phyloP scores from a whole-genome alignment of 2,329 filamentous ascomycete species.

The Chrysoporthe cubensis region DNA sequence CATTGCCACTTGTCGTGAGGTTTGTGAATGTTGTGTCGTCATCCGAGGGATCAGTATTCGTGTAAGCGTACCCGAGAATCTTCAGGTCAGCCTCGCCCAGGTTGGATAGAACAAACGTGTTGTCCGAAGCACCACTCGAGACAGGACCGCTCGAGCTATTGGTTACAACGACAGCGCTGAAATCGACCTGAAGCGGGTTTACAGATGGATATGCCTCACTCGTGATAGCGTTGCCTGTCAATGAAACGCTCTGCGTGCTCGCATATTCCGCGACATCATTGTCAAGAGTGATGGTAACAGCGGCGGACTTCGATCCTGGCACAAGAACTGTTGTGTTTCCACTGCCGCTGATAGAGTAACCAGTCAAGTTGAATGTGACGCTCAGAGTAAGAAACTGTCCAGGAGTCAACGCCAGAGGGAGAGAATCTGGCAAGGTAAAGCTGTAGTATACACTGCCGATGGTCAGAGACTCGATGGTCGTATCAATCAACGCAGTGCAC shows the following conservation, averaged over 20 bases:
- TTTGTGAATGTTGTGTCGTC: slow-evolving; percentile 7
- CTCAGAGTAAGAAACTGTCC: slow-evolving; percentile 3
- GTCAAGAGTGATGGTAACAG: slow-evolving; percentile 9
- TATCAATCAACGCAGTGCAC: slow-evolving; percentile 35
- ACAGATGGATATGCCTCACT: slow-evolving; percentile 41
- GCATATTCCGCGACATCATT: slow-evolving; percentile 39
- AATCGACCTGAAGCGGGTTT: slow-evolving; percentile 43
- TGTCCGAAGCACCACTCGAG: slow-evolving; percentile 8
- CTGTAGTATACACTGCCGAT: slow-evolving; percentile 12
- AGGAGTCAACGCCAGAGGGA: neutral
- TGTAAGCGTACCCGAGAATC: slow-evolving; percentile 11
- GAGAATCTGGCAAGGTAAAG: neutral
- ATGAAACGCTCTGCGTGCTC: slow-evolving; percentile 41
- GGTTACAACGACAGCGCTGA: slow-evolving; percentile 42
- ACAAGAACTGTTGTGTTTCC: neutral
- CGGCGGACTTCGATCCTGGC: slow-evolving; percentile 11
- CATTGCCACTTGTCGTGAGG: slow-evolving; percentile 1
- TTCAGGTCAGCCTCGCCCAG: slow-evolving; percentile 6
- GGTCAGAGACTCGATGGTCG: slow-evolving; percentile 1
- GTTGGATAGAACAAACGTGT: slow-evolving; percentile 10
- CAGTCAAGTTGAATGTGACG: slow-evolving; percentile 11
- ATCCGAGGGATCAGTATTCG: slow-evolving; percentile 7
- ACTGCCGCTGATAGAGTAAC: neutral
- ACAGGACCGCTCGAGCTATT: slow-evolving; percentile 6
- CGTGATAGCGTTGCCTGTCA: slow-evolving; percentile 44